These are phyloP conservation scores for Globisporangium radiosum DNA, from an alignment of 352 stramenopile species.

Conservation along the genomic window DNA sequence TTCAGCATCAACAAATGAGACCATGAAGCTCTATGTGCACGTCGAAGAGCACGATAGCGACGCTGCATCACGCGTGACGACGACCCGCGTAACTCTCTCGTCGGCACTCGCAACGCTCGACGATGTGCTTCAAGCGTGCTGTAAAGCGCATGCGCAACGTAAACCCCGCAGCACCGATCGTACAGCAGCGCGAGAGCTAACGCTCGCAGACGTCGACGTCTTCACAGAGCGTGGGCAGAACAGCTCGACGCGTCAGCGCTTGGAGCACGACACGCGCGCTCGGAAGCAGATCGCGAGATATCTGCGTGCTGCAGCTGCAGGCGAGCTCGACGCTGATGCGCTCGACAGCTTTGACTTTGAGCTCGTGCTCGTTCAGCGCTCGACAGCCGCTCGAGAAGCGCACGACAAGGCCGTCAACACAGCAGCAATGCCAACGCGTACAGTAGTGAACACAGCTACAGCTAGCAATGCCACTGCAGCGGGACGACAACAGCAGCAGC, in stretches of 20 bases:
- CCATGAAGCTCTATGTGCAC: constrained; percentile 35
- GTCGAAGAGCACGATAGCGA: constrained; percentile 24
- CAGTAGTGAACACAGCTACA: no score
- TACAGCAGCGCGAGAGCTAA: constrained; percentile 6
- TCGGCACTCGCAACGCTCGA: constrained; percentile 24
- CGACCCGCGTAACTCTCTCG: constrained; percentile 43
- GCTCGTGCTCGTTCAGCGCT: constrained; percentile 21
- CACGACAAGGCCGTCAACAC: no score
- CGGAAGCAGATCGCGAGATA: constrained; percentile 1
- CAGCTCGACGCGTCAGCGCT: neutral
- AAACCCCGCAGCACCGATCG: constrained; percentile 26
- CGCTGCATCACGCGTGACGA: constrained; percentile 18
- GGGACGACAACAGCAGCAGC: neutral
- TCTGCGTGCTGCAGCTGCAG: neutral
- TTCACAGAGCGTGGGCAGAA: constrained; percentile 37
- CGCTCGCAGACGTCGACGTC: constrained; percentile 26
- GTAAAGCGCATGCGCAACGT: constrained; percentile 20
- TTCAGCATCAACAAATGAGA: no score
- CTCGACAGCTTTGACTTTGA: constrained; percentile 25
- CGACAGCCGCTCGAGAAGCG: neutral
- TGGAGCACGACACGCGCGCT: constrained; percentile 5
- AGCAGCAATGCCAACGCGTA: no score
- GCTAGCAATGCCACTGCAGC: neutral
- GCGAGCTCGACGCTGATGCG: neutral
- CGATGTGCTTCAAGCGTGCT: constrained; percentile 33